Conservation (phyloP, 208 protist genomes). For the Endotrypanum monterogeii region DNA sequence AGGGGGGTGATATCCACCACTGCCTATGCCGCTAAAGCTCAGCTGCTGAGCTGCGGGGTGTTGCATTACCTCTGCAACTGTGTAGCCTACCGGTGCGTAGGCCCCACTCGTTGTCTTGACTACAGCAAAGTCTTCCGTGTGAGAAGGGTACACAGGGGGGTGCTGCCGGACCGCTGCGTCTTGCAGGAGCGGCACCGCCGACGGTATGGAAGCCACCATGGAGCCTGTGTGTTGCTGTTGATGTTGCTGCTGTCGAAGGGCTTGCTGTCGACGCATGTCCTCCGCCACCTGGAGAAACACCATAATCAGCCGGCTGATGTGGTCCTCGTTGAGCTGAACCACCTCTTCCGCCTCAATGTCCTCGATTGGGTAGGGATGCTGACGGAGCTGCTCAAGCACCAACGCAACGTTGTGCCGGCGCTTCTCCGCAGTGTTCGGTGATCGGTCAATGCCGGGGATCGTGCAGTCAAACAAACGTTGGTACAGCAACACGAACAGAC, state of each 20-base stretch:
- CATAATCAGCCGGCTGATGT: slow-evolving; percentile 82
- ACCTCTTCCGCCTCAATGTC: slow-evolving; percentile 77
- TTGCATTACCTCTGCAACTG: slow-evolving; percentile 45
- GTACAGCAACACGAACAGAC: slow-evolving; percentile 87
- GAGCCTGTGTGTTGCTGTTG: background rate
- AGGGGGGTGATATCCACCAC: slow-evolving; percentile 1
- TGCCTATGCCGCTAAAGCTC: background rate
- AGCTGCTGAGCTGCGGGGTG: slow-evolving; percentile 7
- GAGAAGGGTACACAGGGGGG: background rate
- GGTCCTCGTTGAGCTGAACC: slow-evolving; percentile 75
- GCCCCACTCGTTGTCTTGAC: slow-evolving; percentile 5
- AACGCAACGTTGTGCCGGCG: slow-evolving; percentile 73
- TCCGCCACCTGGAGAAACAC: slow-evolving; percentile 76
- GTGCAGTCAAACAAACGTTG: slow-evolving; percentile 79
- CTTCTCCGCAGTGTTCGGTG: slow-evolving; percentile 76
- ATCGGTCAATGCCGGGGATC: slow-evolving; percentile 67
- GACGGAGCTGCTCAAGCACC: slow-evolving; percentile 73
- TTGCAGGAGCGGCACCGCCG: background rate
- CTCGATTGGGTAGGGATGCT: slow-evolving; percentile 51
- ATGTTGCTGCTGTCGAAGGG: slow-evolving; percentile 14
- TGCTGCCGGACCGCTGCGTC: background rate
- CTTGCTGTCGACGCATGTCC: slow-evolving; percentile 28
- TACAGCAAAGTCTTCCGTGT: slow-evolving; percentile 1
- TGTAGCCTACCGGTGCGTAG: slow-evolving; percentile 40
- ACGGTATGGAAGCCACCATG: background rate